A percentile compares a stretch with the other conserved stretches of the same genome.
Evolutionary conservation across 345 rosid genomes (phyloP).

Genomic region (Rhizophora apiculata): DNA sequence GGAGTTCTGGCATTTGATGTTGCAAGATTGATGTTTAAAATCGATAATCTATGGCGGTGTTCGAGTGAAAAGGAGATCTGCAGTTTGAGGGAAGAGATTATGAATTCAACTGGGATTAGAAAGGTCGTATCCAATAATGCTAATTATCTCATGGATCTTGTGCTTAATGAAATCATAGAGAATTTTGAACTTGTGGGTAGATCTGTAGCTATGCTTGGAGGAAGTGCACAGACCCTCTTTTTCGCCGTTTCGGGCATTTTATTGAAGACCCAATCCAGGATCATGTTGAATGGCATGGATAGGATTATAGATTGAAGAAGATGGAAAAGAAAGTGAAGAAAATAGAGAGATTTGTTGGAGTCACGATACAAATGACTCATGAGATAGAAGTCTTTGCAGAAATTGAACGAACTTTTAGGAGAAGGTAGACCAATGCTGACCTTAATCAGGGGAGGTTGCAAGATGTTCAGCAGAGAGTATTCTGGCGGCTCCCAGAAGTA

Average conservation of each 20-base stretch:
- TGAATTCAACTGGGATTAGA: slow-evolving; percentile 38
- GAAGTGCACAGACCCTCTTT: slow-evolving; percentile 45
- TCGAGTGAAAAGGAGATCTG: slow-evolving; percentile 41
- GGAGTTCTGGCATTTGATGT: slow-evolving; percentile 66
- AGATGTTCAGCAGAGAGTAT: slow-evolving; percentile 53
- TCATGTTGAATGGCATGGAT: slow-evolving; percentile 50
- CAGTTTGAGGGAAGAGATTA: slow-evolving; percentile 46
- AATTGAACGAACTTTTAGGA: slow-evolving; percentile 57
- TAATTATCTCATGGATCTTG: slow-evolving; percentile 53
- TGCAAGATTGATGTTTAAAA: slow-evolving; percentile 50
- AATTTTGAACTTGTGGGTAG: slow-evolving; percentile 41
- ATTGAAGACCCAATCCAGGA: slow-evolving; percentile 39
- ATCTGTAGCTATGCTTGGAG: slow-evolving; percentile 46
- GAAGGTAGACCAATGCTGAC: slow-evolving; percentile 43
- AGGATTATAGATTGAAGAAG: slow-evolving; percentile 53
- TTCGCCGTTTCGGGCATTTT: slow-evolving; percentile 44
- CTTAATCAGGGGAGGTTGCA: slow-evolving; percentile 38
- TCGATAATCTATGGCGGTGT: slow-evolving; percentile 50
- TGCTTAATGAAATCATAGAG: slow-evolving; percentile 47
- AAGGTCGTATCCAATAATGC: slow-evolving; percentile 50
- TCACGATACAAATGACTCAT: slow-evolving; percentile 45
- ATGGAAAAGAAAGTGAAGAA: slow-evolving; percentile 71
- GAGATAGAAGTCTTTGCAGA: slow-evolving; percentile 65
- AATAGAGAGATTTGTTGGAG: slow-evolving; percentile 51
- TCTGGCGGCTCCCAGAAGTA: slow-evolving; percentile 52